Evolutionary conservation across 306 rosid genomes (phyloP).

Genomic region (Trifolium fragiferum): DNA sequence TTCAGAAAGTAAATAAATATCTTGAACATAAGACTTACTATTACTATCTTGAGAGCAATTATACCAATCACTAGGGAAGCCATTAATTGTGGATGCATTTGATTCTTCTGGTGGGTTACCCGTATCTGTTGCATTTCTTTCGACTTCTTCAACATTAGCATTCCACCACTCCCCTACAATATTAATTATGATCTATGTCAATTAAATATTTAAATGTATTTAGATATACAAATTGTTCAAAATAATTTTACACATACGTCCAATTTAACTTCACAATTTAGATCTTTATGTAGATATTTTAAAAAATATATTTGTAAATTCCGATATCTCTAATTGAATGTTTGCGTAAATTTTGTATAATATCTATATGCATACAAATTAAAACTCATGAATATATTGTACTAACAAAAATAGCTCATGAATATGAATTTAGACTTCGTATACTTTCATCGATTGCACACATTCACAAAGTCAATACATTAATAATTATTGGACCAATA

Average conservation of each 20-base stretch:
- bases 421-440: too few species aligned
- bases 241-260: not conserved
- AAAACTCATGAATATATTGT: too few species aligned
- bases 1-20: not conserved
- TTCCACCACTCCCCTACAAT: slow-evolving; percentile 75
- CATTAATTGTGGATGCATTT: slow-evolving; percentile 69
- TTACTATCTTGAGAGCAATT: slow-evolving; percentile 58
- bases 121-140: not conserved
- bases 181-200: not conserved
- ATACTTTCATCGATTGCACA: too few species aligned
- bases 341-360: too few species aligned
- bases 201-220: too few species aligned
- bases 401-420: too few species aligned
- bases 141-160: slow-evolving; percentile 20
- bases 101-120: slow-evolving; percentile 31
- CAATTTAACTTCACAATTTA: not conserved
- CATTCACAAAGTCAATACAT: too few species aligned
- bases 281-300: not conserved
- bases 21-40: slow-evolving; percentile 35
- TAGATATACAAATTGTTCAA: not conserved
- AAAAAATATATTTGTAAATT: not conserved
- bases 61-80: slow-evolving; percentile 64
- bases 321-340: too few species aligned
- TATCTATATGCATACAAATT: too few species aligned
- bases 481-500: too few species aligned